Evolutionary conservation across 164 flowering plant genomes (phyloP).

Genomic region (Magnolia sinica): DNA sequence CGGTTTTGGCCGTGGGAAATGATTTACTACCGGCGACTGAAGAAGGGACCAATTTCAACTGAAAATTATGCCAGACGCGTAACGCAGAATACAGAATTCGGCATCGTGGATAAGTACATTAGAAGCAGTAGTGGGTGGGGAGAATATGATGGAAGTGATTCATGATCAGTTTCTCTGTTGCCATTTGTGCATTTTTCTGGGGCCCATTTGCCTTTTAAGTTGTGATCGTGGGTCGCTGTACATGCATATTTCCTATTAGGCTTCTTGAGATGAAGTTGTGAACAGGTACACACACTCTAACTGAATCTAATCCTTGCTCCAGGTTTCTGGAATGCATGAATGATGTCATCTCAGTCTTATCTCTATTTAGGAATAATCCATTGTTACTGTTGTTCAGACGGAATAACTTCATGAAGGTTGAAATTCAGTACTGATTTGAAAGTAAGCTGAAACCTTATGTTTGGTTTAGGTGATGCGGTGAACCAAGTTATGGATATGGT

Average conservation of each 20-base stretch:
- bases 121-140: conserved; percentile 68
- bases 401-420: background rate
- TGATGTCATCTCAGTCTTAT: background rate
- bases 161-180: conserved; percentile 7
- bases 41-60: conserved; percentile 46
- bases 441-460: background rate
- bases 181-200: background rate
- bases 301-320: background rate
- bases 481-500: background rate
- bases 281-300: background rate
- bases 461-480: background rate
- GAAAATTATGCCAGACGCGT: conserved; percentile 52
- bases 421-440: background rate
- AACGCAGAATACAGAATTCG: conserved; percentile 51
- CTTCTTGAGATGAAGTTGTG: background rate
- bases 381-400: background rate
- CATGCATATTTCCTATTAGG: conserved; percentile 1
- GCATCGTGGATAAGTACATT: conserved; percentile 48
- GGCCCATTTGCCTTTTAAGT: conserved; percentile 2
- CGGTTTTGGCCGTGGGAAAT: conserved; percentile 63
- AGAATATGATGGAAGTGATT: conserved; percentile 23
- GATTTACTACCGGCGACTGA: conserved; percentile 46
- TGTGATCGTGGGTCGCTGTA: conserved; percentile 6
- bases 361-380: background rate
- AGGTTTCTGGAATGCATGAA: background rate